Base-by-base conservation (phyloP, 768 basidiomycete species). In the Rhodosporidiobolus odoratus region DNA sequence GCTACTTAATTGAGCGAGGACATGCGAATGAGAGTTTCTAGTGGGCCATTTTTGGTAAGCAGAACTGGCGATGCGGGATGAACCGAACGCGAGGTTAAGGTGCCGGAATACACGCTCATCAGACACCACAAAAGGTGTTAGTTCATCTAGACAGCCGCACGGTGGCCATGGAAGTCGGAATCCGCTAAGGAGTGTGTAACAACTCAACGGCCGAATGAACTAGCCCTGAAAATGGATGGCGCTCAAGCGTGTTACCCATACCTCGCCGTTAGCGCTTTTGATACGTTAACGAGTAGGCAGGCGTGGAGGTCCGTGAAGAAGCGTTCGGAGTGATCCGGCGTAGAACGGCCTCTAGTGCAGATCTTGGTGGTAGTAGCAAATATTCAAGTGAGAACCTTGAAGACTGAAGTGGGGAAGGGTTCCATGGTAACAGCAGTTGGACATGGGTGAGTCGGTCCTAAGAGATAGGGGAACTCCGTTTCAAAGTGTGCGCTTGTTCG, bases 211-310 rank as follows among this genome's bases (percentile, higher is more conserved):
- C 87, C 86, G 86, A 89, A 89, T 87, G 85, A 88, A 88, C 87
- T 88, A 87, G 87, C 87, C 87, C 86, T 88, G 86, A 88, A 88
- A 88, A 88, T 88, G 87, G 88, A 88, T 88, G 87, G 88, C 87
- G 87, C 87, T 89, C 84, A 87, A 88, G 86, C 84, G 85, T 87
- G 84, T 84, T 86, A 87, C 88, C 88, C 86, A 88, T 85, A 88
- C 87, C 85, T 86, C 86, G 82, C 87, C 86, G 84, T 87, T 84
- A 84, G 85, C 82, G 85, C 86, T 85, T 75, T 75, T 73, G 85
- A 88, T 79, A 85, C 84, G 81, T 83, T 84, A 83, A 86, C 84
- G 86, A 87, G 86, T 86, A 87, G 86, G 86, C 84, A 84, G 86
- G 85, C 85, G 84, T 87, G 86, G 85, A 85, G 86, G 86, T 88